These are phyloP conservation scores for Castanea crenata DNA, from an alignment of 306 rosid species.

Conservation along the genomic window DNA sequence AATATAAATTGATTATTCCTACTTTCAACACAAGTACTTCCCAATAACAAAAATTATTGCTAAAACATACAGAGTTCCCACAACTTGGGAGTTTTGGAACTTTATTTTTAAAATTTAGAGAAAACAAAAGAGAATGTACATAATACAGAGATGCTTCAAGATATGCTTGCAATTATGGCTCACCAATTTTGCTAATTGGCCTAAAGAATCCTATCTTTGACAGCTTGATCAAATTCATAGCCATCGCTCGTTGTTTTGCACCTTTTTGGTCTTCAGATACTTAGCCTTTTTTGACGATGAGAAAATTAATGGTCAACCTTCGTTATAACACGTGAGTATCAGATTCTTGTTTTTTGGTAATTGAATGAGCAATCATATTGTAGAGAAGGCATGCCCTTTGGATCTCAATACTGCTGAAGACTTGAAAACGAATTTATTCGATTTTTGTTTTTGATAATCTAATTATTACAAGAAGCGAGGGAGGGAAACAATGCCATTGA, in stretches of 20 bases:
- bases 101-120: not conserved
- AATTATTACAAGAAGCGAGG: too few relatives aligned
- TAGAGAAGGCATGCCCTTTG: not conserved
- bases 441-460: too few relatives aligned
- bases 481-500: too few relatives aligned
- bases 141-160: not conserved
- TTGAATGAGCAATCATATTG: too few relatives aligned
- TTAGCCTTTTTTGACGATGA: not conserved
- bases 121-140: conserved; percentile 5
- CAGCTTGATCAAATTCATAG: not conserved
- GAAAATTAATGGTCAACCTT: not conserved
- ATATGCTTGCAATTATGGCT: not conserved
- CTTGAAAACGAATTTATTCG: too few relatives aligned
- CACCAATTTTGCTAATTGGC: not conserved
- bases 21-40: not conserved
- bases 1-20: too few relatives aligned
- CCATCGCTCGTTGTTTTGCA: conserved; percentile 18
- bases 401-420: not conserved
- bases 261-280: not conserved
- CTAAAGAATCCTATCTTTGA: not conserved
- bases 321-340: not conserved
- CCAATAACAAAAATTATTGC: not conserved
- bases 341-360: not conserved
- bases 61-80: not conserved
- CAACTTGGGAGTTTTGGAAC: conserved; percentile 5